A percentile compares a stretch with the other conserved stretches of the same genome.
Conservation (phyloP, 805 yeast species). For the Wickerhamiella alocasiicola region DNA sequence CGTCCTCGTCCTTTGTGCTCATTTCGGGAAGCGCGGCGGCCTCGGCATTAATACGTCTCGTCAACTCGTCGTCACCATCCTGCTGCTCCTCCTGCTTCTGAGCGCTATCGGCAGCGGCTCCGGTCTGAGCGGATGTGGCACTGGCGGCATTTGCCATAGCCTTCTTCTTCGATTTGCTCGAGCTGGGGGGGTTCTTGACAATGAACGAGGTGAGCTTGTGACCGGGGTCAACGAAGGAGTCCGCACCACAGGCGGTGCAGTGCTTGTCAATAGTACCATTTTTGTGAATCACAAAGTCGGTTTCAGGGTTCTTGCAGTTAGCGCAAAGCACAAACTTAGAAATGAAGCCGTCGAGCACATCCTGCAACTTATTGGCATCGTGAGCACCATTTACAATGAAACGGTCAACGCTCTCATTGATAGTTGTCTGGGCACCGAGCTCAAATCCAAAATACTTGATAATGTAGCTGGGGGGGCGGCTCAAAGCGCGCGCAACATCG, state of each 20-base stretch:
- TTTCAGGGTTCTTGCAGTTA: slow-evolving; percentile 93
- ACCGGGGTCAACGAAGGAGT: slow-evolving; percentile 70
- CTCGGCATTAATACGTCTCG: slow-evolving; percentile 71
- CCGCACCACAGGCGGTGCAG: slow-evolving; percentile 96
- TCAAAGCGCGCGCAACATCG: slow-evolving; percentile 89
- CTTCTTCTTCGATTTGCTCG: slow-evolving; percentile 38
- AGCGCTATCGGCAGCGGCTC: slow-evolving; percentile 24
- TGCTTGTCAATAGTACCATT: slow-evolving; percentile 71
- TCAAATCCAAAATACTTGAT: slow-evolving; percentile 94
- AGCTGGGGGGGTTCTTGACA: slow-evolving; percentile 68
- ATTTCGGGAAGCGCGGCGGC: slow-evolving; percentile 57
- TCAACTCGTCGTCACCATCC: slow-evolving; percentile 58
- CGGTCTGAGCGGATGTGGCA: slow-evolving; percentile 21
- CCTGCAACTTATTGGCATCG: slow-evolving; percentile 82
- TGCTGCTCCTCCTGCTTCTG: slow-evolving; percentile 29
- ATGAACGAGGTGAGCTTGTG: slow-evolving; percentile 81
- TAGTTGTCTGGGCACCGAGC: slow-evolving; percentile 89
- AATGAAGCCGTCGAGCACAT: slow-evolving; percentile 87
- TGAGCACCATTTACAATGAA: slow-evolving; percentile 91
- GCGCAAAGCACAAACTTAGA: slow-evolving; percentile 86
- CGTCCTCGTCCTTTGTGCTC: slow-evolving; percentile 41
- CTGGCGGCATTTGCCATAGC: slow-evolving; percentile 74
- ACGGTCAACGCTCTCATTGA: slow-evolving; percentile 69
- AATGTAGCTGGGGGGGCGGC: slow-evolving; percentile 84
- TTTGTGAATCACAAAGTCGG: slow-evolving; percentile 71